These are phyloP conservation scores for Tetradesmus lagerheimii DNA, from an alignment of 139 green algal species.

Conservation along the genomic window DNA sequence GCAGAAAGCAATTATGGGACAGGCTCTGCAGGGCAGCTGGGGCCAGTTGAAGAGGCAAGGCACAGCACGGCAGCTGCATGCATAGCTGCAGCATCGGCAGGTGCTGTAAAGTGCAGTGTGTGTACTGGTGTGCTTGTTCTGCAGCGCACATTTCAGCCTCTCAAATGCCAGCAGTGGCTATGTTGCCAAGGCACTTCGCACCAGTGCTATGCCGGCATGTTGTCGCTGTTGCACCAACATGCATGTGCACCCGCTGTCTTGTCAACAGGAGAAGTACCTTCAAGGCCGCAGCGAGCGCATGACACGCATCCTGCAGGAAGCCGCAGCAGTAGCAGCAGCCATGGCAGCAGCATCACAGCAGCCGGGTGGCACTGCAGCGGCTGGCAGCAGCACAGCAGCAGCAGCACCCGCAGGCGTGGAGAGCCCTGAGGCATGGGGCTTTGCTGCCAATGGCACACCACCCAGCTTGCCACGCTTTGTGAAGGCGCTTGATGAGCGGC, in stretches of 20 bases:
- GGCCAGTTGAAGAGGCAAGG: no score
- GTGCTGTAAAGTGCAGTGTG: no score
- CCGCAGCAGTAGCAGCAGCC: slow-evolving; percentile 56
- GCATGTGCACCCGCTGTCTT: not conserved
- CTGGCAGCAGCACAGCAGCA: not conserved
- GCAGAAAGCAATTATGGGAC: not conserved
- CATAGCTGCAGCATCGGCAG: not conserved
- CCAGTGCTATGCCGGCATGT: no score
- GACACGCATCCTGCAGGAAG: slow-evolving; percentile 65
- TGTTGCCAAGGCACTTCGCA: not conserved
- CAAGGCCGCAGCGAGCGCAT: slow-evolving; percentile 73
- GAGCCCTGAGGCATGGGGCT: slow-evolving; percentile 56
- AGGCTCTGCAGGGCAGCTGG: not conserved
- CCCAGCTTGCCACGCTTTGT: slow-evolving; percentile 13
- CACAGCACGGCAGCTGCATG: not conserved
- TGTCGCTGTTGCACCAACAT: not conserved
- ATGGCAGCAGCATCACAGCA: slow-evolving; percentile 59
- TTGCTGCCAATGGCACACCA: not conserved
- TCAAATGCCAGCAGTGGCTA: not conserved
- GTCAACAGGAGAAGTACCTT: slow-evolving; percentile 76
- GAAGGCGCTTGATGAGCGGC: slow-evolving; percentile 56
- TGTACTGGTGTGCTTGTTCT: no score
- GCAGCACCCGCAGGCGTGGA: slow-evolving; percentile 1
- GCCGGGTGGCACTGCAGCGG: not conserved
- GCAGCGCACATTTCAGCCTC: not conserved